Base-by-base conservation (phyloP, 148 eudicot species). In the Rhododendron griersonianum region DNA sequence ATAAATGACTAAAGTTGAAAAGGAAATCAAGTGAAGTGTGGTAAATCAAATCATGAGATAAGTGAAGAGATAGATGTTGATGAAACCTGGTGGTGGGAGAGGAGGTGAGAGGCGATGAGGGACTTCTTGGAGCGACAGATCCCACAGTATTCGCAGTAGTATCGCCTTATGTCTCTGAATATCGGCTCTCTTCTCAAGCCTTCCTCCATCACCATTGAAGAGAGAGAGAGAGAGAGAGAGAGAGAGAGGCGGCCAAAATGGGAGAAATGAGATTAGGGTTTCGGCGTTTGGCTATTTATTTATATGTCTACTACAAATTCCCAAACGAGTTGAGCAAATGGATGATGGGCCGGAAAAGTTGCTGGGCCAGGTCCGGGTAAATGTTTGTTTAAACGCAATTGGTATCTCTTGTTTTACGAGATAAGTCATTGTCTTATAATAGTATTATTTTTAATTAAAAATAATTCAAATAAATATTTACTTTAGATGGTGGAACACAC, bases 131-230 rank as follows among this genome's bases (percentile, higher is more conserved):
- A 94, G 11, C 95, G 89, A 71, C 89, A 89, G 75, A 90, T 94
- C 2, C 96, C 95, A 23, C 96, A 94, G 67, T 83, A 93, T 8
- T 91, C 86, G 37, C 99, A 97, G 85, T 90, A 91, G 81, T 97
- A 97, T 1, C 98, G 92, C 47, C 99, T 88, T 0, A 95, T 91
- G 48, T 96, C 99, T 80, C 87, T 91, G 87, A 95, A 97, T n/a
- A 94, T 90, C 14, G 95, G 89, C 21, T 55, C 86, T 78, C 63
- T 77, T 41, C 45, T 83, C 33, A 15, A 39, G 35, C 53, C 89
- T 39, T 37, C 89, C 78, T 78, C 79, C 79, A 35, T 39, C 14
- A 0, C 76, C 76, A 33, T 33, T 39, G 57, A 47, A 82, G 25
- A 59, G 84, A 82, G 79, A 69, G 85, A 41, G 77, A 39, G 77